Evolutionary conservation across 2,329 filamentous ascomycete genomes (phyloP), one percentile per base, ranked within the genome.

Genomic region (Dryadomyces quercivorus): DNA sequence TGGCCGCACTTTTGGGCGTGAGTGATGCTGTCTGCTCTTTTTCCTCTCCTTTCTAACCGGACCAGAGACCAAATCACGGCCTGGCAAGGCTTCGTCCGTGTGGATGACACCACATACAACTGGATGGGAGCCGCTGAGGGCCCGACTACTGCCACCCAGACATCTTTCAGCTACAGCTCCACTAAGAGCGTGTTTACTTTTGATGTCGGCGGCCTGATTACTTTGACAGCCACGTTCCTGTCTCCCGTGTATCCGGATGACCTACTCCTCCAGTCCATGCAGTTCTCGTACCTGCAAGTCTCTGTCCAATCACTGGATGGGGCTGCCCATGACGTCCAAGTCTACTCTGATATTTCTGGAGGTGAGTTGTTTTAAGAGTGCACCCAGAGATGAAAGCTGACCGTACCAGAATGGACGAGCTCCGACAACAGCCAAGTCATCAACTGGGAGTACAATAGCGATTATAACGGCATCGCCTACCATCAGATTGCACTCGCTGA

Each of bases 261-360:
- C 62, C 65, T 85, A 20, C 75, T 75, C 57, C 72, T 84, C 40
- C 84, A 88, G 63, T 88, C 85, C 7, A 70, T 88, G 47, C 72
- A 81, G 18, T 86, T 85, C 58, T 85, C 85, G 1, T 90, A 89
- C 67, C 69, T 90, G 54, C 70, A 85, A 31, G 77, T 86, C 26
- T 75, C 74, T 10, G 80, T 86, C 7, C 67, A 67, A 40, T 85
- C 85, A 1, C 62, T 79, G 2, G 85, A 90, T 65, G 82, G 81
- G 12, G 63, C 64, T 2, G 60, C 71, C 1, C 86, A 90, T 64
- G 69, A 78, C 46, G 82, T 89, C 1, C 78, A 88, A 62, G 62
- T 90, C 5, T 90, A 91, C 63, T 75, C 83, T 22, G 86, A 90
- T 63, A 81, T 88, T 43, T 82, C 84, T 52, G 82, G 80, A 54